Evolutionary conservation across 495 filamentous ascomycete species (phyloP).

Genomic region (Arthonia radiata): DNA sequence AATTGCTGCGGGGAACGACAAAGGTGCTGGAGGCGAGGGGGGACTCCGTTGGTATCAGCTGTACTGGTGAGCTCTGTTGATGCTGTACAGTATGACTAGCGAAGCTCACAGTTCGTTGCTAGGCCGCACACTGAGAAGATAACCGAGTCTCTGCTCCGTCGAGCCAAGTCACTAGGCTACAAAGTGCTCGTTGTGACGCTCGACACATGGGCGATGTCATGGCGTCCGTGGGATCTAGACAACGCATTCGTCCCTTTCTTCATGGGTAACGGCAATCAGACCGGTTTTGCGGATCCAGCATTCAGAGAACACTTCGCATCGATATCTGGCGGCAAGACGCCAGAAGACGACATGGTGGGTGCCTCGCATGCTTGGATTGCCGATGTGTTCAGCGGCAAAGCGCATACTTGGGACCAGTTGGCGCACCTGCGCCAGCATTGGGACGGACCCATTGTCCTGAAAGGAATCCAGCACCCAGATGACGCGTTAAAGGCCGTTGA

Average conservation of each 20-base stretch:
- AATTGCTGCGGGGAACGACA: constrained; percentile 16
- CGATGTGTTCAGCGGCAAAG: constrained; percentile 22
- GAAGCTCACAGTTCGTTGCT: too few species aligned
- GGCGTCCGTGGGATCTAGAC: constrained; percentile 41
- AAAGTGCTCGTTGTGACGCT: constrained; percentile 33
- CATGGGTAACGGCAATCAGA: constrained; percentile 18
- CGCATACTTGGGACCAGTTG: constrained; percentile 33
- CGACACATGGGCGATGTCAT: constrained; percentile 31
- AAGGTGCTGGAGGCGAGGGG: too few species aligned
- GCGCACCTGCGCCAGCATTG: constrained; percentile 24
- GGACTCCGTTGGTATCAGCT: constrained; percentile 37
- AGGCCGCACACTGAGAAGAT: constrained; percentile 7
- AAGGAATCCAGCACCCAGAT: constrained; percentile 18
- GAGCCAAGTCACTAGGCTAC: constrained; percentile 33
- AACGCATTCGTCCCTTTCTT: constrained; percentile 31
- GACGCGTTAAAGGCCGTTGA: constrained; percentile 24
- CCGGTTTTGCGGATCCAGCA: constrained; percentile 33
- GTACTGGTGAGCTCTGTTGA: too few species aligned
- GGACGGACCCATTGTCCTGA: constrained; percentile 33
- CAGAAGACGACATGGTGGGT: constrained; percentile 23
- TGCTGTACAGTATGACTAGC: too few species aligned
- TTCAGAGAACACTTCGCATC: constrained; percentile 30
- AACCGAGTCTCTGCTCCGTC: constrained; percentile 21
- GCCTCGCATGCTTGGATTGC: constrained; percentile 23
- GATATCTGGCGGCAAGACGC: constrained; percentile 17